Conservation (phyloP, 306 rosid genomes). For the Trifolium pratense region DNA sequence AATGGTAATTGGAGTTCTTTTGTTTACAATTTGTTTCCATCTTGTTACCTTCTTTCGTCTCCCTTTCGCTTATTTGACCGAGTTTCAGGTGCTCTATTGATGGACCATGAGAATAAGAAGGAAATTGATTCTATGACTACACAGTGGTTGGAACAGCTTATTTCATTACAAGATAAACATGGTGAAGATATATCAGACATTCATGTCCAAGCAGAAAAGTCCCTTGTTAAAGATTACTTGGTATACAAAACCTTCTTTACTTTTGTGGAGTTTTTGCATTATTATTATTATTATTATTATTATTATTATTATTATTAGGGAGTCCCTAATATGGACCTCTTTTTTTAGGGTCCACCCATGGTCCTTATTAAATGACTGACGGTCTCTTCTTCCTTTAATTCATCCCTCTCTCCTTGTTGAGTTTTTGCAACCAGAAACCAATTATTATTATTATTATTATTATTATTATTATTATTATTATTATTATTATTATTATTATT, state of each 20-base stretch:
- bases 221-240: constrained; percentile 70
- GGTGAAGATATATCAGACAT: constrained; percentile 59
- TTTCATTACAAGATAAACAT: constrained; percentile 60
- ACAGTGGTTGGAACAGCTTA: constrained; percentile 61
- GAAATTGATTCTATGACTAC: constrained; percentile 64
- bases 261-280: background rate
- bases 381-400: too few relatives aligned
- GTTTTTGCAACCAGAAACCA: too few relatives aligned
- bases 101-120: constrained; percentile 71
- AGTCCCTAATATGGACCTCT: too few relatives aligned
- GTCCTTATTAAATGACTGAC: too few relatives aligned
- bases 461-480: too few relatives aligned
- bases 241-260: constrained; percentile 44
- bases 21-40: constrained; percentile 6
- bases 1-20: constrained; percentile 59
- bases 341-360: too few relatives aligned
- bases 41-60: background rate
- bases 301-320: background rate
- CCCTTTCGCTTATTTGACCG: constrained; percentile 25
- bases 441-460: background rate
- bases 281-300: background rate
- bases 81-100: constrained; percentile 59
- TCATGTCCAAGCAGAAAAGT: constrained; percentile 64
- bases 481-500: background rate
- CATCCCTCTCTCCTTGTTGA: too few relatives aligned